A percentile compares a stretch with the other conserved stretches of the same genome.
Evolutionary conservation across 306 rosid genomes (phyloP).

Genomic region (Sechiopsis laciniata): DNA sequence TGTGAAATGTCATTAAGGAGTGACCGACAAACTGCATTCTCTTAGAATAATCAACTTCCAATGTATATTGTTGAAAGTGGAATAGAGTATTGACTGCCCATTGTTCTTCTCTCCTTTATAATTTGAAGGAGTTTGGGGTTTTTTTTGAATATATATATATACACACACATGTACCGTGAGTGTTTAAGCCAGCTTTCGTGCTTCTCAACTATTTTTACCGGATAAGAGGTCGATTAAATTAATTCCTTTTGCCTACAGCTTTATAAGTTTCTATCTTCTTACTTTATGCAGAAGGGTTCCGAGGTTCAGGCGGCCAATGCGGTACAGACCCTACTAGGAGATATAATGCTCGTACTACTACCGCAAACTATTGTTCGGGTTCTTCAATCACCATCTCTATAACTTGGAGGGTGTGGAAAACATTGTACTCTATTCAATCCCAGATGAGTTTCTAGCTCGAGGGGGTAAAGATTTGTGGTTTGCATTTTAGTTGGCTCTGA

Average conservation of each 20-base stretch:
- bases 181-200: no score
- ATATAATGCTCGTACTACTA: background rate
- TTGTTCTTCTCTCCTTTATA: no score
- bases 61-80: background rate
- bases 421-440: constrained; percentile 24
- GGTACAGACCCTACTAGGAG: constrained; percentile 79
- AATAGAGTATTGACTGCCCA: no score
- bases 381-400: constrained; percentile 24
- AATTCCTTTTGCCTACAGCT: background rate
- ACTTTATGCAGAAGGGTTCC: constrained; percentile 73
- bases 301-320: constrained; percentile 83
- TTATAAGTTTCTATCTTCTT: constrained; percentile 11
- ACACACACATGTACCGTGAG: no score
- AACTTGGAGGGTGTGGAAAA: constrained; percentile 29
- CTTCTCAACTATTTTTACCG: no score
- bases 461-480: constrained; percentile 7
- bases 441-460: constrained; percentile 13
- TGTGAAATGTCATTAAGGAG: no score
- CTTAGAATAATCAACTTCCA: background rate
- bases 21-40: no score
- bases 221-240: no score
- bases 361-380: constrained; percentile 5
- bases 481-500: constrained; percentile 9
- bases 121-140: no score
- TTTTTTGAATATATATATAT: no score